phyloP scores from a whole-genome alignment of 2,329 filamentous ascomycete species.

The Aspergillus chevalieri region DNA sequence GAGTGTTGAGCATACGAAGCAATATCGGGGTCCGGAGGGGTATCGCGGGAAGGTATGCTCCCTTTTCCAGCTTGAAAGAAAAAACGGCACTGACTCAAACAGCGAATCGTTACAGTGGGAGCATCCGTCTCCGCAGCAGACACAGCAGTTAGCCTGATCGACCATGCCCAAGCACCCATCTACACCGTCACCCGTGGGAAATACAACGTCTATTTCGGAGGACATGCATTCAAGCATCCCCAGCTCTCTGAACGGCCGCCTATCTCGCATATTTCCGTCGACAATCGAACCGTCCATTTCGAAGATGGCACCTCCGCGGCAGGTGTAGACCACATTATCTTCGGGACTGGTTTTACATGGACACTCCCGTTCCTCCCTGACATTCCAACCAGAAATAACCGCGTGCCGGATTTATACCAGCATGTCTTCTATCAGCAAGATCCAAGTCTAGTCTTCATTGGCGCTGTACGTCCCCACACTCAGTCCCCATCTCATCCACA shows the following conservation, averaged over 20 bases:
- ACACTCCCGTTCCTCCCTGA: constrained; percentile 55
- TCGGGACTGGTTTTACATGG: constrained; percentile 63
- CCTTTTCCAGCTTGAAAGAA: not conserved
- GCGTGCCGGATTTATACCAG: constrained; percentile 29
- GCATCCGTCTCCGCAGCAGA: constrained; percentile 58
- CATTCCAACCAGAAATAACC: constrained; percentile 33
- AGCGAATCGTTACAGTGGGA: constrained; percentile 57
- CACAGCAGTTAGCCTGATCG: constrained; percentile 48
- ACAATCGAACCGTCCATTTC: constrained; percentile 45
- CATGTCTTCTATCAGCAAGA: constrained; percentile 33
- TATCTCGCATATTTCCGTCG: constrained; percentile 34
- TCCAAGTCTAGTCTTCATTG: constrained; percentile 29
- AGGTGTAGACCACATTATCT: constrained; percentile 57
- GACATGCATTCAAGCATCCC: constrained; percentile 56
- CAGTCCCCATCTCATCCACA: not conserved
- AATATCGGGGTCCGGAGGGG: constrained; percentile 31
- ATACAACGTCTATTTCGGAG: constrained; percentile 52
- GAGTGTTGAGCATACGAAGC: constrained; percentile 37
- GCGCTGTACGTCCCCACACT: constrained; percentile 38
- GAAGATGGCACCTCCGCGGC: constrained; percentile 49
- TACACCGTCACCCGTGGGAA: constrained; percentile 50
- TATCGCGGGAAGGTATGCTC: constrained; percentile 32
- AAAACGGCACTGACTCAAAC: not conserved
- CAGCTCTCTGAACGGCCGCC: constrained; percentile 26
- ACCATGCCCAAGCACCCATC: constrained; percentile 43